phyloP scores from a whole-genome alignment of 106 monocot species.

The Xerophyta viscosa region DNA sequence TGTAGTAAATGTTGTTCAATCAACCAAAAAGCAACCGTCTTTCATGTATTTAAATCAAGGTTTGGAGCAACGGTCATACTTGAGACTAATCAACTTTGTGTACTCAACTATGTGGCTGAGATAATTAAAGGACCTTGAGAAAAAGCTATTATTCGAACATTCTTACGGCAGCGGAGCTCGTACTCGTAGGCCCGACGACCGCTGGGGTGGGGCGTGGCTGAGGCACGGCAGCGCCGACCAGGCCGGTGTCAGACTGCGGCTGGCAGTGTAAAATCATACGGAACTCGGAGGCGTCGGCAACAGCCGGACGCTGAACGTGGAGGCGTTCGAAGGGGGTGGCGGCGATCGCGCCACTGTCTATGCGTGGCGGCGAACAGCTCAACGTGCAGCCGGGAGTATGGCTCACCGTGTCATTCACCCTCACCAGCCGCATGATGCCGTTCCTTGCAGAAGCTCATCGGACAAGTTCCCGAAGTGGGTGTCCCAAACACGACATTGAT shows the following conservation, averaged over 20 bases:
- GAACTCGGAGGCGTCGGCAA: constrained; percentile 45
- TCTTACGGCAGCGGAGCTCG: constrained; percentile 47
- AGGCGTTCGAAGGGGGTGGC: constrained; percentile 55
- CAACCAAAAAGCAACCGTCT: no score
- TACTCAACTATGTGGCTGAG: no score
- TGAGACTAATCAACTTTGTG: no score
- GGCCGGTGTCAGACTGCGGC: constrained; percentile 19
- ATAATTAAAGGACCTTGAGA: no score
- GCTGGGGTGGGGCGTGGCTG: constrained; percentile 2
- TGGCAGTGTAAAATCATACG: constrained; percentile 19
- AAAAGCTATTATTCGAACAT: no score
- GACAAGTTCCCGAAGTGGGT: no score
- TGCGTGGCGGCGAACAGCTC: constrained; percentile 56
- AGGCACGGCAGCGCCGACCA: neutral
- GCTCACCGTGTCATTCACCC: constrained; percentile 69
- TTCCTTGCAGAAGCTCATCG: constrained; percentile 75
- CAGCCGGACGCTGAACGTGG: constrained; percentile 26
- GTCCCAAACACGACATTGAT: no score
- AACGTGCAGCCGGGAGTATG: constrained; percentile 49
- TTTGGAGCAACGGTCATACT: no score
- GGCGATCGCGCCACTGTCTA: constrained; percentile 23
- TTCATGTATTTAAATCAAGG: no score
- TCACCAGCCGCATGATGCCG: constrained; percentile 70
- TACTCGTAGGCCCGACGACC: constrained; percentile 3
- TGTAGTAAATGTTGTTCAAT: no score